These are phyloP conservation scores for Chrysanthemum lavandulifolium DNA, from an alignment of 129 eudicot genomes.

Conservation along the genomic window DNA sequence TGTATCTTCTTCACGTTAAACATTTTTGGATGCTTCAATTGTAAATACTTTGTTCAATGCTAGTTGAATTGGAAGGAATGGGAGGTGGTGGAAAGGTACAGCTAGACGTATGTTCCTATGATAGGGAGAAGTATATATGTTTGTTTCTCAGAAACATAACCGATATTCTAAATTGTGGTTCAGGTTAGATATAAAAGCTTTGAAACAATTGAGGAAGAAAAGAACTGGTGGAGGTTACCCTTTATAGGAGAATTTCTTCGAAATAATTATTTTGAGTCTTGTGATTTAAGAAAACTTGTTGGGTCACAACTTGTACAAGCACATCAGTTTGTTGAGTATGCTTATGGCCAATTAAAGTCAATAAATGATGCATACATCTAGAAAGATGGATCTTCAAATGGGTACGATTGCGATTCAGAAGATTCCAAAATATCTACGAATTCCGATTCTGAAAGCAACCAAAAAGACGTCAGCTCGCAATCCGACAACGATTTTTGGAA, in stretches of 20 bases:
- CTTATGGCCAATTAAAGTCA: conserved; percentile 77
- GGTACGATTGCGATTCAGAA: conserved; percentile 13
- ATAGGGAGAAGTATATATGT: neutral
- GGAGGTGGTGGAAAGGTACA: conserved; percentile 98
- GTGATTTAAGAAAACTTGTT: conserved; percentile 52
- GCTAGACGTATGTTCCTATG: conserved; percentile 60
- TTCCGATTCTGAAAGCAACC: conserved; percentile 12
- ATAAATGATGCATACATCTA: conserved; percentile 64
- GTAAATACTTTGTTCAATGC: too few species aligned
- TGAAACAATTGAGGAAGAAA: conserved; percentile 72
- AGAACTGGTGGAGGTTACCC: conserved; percentile 79
- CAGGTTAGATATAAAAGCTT: conserved; percentile 87
- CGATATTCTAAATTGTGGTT: conserved; percentile 2
- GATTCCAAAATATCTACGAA: conserved; percentile 17
- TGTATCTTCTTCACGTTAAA: too few species aligned
- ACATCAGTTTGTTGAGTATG: conserved; percentile 85
- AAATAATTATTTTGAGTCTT: conserved; percentile 65
- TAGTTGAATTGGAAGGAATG: conserved; percentile 93
- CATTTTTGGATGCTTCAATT: too few species aligned
- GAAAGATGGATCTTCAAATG: conserved; percentile 28
- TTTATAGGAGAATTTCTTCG: conserved; percentile 74
- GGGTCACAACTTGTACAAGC: conserved; percentile 95
- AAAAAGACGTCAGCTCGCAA: conserved; percentile 32
- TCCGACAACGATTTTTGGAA: conserved; percentile 82
- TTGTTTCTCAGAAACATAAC: too few species aligned